phyloP scores from a whole-genome alignment of 306 rosid genomes.

The Trifolium fragiferum region DNA sequence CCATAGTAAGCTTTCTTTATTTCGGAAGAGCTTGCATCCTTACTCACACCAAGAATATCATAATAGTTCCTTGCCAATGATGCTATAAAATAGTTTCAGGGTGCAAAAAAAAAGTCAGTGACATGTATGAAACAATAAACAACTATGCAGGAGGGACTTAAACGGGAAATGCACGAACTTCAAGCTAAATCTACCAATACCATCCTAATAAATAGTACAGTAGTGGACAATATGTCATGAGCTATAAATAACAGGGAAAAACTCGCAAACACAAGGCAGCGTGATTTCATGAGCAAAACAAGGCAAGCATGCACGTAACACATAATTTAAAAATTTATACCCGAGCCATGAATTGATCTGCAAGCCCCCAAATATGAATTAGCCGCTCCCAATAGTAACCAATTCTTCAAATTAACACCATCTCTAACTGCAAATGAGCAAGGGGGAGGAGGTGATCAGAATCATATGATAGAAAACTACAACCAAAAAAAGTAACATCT shows the following conservation, averaged over 20 bases:
- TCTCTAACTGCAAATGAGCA: constrained; percentile 38
- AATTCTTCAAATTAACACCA: constrained; percentile 52
- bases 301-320: background rate
- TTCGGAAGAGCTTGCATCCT: constrained; percentile 82
- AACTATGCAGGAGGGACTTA: constrained; percentile 20
- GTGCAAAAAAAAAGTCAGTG: constrained; percentile 19
- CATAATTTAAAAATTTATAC: constrained; percentile 48
- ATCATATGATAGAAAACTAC: background rate
- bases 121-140: background rate
- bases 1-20: constrained; percentile 96
- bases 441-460: constrained; percentile 10
- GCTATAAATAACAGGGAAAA: background rate
- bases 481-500: background rate
- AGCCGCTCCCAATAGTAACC: constrained; percentile 56
- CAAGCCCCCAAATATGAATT: constrained; percentile 50
- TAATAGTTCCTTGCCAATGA: constrained; percentile 75
- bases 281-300: constrained; percentile 19
- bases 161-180: constrained; percentile 13
- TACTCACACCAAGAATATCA: constrained; percentile 89
- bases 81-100: constrained; percentile 53
- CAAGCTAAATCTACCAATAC: constrained; percentile 19
- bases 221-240: constrained; percentile 10
- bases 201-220: constrained; percentile 10
- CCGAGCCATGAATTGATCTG: constrained; percentile 80
- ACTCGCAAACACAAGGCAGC: constrained; percentile 23